Evolutionary conservation across 768 basidiomycete species (phyloP), one percentile per base, ranked within the genome.

Genomic region (Antrodiella citrinella): DNA sequence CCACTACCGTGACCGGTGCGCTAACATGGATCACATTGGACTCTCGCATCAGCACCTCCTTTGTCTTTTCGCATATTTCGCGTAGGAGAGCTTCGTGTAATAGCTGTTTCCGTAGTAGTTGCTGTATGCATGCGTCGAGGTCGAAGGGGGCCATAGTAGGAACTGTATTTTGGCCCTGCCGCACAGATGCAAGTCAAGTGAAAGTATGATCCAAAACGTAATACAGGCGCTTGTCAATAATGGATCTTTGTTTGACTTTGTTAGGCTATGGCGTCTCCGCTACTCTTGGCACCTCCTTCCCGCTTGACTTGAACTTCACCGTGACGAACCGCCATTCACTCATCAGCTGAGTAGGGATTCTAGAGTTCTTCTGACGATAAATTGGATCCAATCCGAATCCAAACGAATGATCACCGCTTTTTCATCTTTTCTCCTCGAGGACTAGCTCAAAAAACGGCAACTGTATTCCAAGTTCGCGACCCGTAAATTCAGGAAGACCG

Each of bases 51-150:
- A 99, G 83, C 0, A 99, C 91, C 65, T 99, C 96, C 65, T 98
- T 99, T 13, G 95, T 96, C 72, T 98, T 98, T 63, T 96, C 95
- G 75, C 96, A 98, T 78, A 99, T 97, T 75, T 99, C 95, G 46
- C 93, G 85, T 41, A 99, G 68, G 22, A 98, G 76, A 1, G 91
- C 87, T 70, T 98, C 95, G 59, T 94, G 94, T 3, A 99, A 74
- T 12, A 99, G 82, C 57, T 96, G 93, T 72, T 96, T 96, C 47
- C 84, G 77, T 26, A 91, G 79, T 49, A 95, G 74, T 61, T 93
- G 89, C 60, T 86, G 73, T 62, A 97, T 97, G 68, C 93, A 97
- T 54, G 90, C 91, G 75, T 97, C 93, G 64, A 97, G 84, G 76
- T 97, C 91, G 75, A 97, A 95, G 63, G 89, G 77, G 18, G 70